Conservation (phyloP, 345 rosid species). For the Citrus mangshanensis region DNA sequence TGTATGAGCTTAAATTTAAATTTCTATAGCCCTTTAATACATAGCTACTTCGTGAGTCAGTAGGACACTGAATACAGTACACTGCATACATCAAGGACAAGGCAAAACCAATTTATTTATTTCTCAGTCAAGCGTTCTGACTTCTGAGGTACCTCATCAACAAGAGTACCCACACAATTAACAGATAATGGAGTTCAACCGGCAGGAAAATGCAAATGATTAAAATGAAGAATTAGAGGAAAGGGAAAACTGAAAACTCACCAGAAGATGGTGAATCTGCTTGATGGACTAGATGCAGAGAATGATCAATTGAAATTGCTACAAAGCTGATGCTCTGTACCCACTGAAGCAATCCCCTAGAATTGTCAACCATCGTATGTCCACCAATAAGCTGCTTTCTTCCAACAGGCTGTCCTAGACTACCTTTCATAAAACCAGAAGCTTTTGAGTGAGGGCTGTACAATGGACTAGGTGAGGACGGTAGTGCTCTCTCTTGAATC, state of each 20-base stretch:
- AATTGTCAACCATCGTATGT: slow-evolving; percentile 57
- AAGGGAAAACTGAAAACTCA: slow-evolving; percentile 31
- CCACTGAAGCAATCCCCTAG: slow-evolving; percentile 95
- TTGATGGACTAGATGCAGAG: slow-evolving; percentile 70
- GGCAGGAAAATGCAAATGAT: background rate
- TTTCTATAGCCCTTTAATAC: background rate
- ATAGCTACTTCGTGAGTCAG: background rate
- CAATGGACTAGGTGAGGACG: slow-evolving; percentile 81
- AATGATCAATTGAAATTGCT: slow-evolving; percentile 78
- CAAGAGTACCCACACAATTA: background rate
- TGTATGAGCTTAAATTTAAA: background rate
- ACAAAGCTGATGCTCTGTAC: slow-evolving; percentile 94
- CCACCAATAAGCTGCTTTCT: slow-evolving; percentile 84
- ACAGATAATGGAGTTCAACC: background rate
- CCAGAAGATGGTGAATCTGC: slow-evolving; percentile 79
- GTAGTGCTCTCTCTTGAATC: slow-evolving; percentile 82
- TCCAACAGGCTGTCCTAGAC: slow-evolving; percentile 68
- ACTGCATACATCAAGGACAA: background rate
- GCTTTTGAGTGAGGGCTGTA: slow-evolving; percentile 80
- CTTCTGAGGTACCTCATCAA: background rate
- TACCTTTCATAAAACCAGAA: slow-evolving; percentile 84
- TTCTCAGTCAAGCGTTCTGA: background rate
- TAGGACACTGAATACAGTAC: background rate
- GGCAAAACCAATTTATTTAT: background rate
- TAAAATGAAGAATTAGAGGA: background rate